Conservation (phyloP, 148 eudicot genomes). For the Pharnaceum exiguum region DNA sequence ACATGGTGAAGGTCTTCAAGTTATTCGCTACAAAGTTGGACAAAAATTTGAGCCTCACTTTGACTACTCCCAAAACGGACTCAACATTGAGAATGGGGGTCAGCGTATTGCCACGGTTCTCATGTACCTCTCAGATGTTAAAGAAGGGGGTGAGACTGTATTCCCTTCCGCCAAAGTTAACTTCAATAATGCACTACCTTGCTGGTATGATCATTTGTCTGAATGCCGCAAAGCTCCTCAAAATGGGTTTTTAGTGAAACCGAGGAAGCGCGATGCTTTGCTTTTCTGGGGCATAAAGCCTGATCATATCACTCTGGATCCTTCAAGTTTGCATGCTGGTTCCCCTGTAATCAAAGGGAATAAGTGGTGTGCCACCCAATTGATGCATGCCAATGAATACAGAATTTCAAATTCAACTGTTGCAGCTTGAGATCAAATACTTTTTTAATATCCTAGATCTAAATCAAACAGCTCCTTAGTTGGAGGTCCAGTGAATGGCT, state of each 20-base stretch:
- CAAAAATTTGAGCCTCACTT: too few species aligned
- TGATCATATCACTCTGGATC: too few species aligned
- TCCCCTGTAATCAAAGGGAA: constrained; percentile 28
- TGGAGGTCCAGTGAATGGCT: too few species aligned
- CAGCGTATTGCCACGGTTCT: too few species aligned
- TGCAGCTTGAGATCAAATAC: too few species aligned
- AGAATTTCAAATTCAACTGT: constrained; percentile 1
- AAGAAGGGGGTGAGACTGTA: constrained; percentile 79
- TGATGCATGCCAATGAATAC: constrained; percentile 24
- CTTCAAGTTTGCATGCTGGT: constrained; percentile 56
- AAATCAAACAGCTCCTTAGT: too few species aligned
- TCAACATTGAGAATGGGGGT: too few species aligned
- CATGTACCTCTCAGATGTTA: too few species aligned
- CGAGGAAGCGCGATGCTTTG: constrained; percentile 74
- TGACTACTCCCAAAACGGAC: too few species aligned
- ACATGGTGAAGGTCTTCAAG: constrained; percentile 71
- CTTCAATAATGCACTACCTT: constrained; percentile 49
- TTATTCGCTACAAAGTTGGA: constrained; percentile 71
- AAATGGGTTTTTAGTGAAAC: constrained; percentile 54
- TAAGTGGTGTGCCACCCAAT: constrained; percentile 30
- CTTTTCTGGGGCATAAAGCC: constrained; percentile 85
- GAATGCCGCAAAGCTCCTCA: constrained; percentile 77
- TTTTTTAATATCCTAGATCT: too few species aligned
- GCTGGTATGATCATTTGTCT: constrained; percentile 69
- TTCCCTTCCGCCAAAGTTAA: constrained; percentile 67